phyloP scores from a whole-genome alignment of 768 basidiomycete genomes.

The Exidia glandulosa region DNA sequence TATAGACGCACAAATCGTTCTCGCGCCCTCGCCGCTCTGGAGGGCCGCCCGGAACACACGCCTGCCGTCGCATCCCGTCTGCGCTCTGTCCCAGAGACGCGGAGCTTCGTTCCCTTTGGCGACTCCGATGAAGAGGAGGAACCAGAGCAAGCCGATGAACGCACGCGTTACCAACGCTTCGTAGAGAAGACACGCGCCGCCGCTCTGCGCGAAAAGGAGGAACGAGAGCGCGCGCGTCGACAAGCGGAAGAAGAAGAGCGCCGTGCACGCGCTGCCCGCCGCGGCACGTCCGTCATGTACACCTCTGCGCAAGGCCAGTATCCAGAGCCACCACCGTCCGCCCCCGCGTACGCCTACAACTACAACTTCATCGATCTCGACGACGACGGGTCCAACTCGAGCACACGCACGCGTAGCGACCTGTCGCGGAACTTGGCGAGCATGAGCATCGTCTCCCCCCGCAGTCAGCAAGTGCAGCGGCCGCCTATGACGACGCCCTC shows the following conservation, averaged over 20 bases:
- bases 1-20: neutral
- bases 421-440: neutral
- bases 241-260: neutral
- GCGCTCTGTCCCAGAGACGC: neutral
- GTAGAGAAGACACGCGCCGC: neutral
- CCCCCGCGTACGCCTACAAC: neutral
- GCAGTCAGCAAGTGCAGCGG: neutral
- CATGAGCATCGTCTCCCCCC: neutral
- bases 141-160: neutral
- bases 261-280: neutral
- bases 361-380: neutral
- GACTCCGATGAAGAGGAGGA: neutral
- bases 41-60: neutral
- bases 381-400: neutral
- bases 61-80: neutral
- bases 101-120: neutral
- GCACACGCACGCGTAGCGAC: neutral
- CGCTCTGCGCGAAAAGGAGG: neutral
- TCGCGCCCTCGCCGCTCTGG: neutral
- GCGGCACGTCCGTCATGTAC: neutral
- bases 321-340: neutral
- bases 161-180: neutral
- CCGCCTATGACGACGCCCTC: neutral
- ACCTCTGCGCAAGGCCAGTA: neutral
- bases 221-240: neutral